Conservation (phyloP, 495 filamentous ascomycete genomes). For the Xylaria venustula region DNA sequence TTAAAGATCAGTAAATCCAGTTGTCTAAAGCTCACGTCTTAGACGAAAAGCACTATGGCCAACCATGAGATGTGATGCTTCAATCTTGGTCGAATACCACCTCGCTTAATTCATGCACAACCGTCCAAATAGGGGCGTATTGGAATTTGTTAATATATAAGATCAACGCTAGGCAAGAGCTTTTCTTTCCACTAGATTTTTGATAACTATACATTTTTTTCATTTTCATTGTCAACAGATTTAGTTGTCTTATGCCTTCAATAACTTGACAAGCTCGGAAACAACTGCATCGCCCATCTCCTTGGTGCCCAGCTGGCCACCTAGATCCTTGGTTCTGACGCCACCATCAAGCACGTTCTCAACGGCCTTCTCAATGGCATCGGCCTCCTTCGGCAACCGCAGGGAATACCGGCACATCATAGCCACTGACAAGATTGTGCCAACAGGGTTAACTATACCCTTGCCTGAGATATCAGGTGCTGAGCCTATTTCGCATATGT, state of each 20-base stretch:
- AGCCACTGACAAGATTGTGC: slow-evolving; percentile 81
- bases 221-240: background rate
- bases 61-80: no score
- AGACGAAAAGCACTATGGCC: no score
- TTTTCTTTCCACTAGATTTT: no score
- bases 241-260: slow-evolving; percentile 32
- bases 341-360: slow-evolving; percentile 72
- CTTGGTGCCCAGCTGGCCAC: slow-evolving; percentile 61
- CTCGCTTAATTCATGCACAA: no score
- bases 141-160: background rate
- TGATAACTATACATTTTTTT: background rate
- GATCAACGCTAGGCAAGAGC: background rate
- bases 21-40: no score
- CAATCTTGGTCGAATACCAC: no score
- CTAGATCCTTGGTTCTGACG: slow-evolving; percentile 74
- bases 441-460: slow-evolving; percentile 84
- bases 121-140: no score
- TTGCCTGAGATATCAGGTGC: slow-evolving; percentile 79
- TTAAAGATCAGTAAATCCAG: no score
- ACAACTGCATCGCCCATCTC: slow-evolving; percentile 83
- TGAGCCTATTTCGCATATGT: slow-evolving; percentile 42
- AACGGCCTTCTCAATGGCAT: slow-evolving; percentile 77
- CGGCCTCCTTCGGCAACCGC: slow-evolving; percentile 68
- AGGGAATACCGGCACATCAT: slow-evolving; percentile 94
- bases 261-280: slow-evolving; percentile 59